Evolutionary conservation across 352 stramenopile species (phyloP), one percentile per base, ranked within the genome.

Genomic region (Peronosclerospora sorghi): DNA sequence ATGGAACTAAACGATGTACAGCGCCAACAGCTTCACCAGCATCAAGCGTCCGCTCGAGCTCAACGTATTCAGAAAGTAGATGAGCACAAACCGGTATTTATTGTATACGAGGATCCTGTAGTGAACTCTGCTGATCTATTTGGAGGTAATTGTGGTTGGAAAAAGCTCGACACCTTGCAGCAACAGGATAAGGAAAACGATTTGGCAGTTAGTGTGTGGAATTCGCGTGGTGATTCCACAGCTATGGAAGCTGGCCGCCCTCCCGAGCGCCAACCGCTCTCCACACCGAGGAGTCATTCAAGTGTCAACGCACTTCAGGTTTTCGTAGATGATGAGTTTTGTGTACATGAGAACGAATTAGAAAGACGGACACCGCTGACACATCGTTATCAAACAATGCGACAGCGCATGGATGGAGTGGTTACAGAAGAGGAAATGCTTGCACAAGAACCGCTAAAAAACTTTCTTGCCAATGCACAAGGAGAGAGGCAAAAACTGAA

Each of bases 111-210:
- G 59, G 75, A 88, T 48, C 71, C 68, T 61, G 45, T 45, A 48
- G 62, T 53, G 15, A 53, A 54, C 18, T 59, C 78, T 45, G 51
- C 73, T 32, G 75, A 88, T 68, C 45, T 59, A 35, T 72, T 86
- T 65, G 56, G 65, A 21, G 55, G 63, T 49, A 72, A 62, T 61
- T 51, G 60, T 68, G 60, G 79, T 51, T 89, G 77, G 77, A 74
- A 65, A 53, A 76, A 67, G 32, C 64, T 89, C 20, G 62, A 65
- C 45, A 80, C 74, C 5, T 38, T 62, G 38, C 62, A 68, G 10
- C 63, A 87, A 18, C 77, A 87, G 62, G 78, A 89, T 63, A 89
- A 89, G 28, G 77, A 89, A 49, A 89, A 89, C 15, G 65, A 83
- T 8, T 45, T 76, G 2, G 54, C 56, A 5, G 67, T 70, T 0